Evolutionary conservation across 1,284 basidiomycete species (phyloP).

Genomic region (Ceratobasidium sp.): DNA sequence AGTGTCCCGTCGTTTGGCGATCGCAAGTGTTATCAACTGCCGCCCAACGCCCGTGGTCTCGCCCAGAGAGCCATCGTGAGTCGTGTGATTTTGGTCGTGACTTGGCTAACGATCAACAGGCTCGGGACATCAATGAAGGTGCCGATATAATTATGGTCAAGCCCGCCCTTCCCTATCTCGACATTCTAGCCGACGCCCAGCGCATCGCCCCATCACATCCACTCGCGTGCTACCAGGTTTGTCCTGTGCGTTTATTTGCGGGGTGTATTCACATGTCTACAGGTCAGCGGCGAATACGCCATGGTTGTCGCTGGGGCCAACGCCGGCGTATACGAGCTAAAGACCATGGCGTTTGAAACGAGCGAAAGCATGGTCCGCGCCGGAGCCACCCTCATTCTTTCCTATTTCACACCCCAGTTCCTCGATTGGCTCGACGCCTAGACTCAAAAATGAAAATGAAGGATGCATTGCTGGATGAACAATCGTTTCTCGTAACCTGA

Average conservation of each 20-base stretch:
- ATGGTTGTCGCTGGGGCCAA: slow-evolving; percentile 95
- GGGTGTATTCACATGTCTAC: background rate
- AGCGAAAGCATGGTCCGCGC: slow-evolving; percentile 91
- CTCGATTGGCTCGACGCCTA: slow-evolving; percentile 82
- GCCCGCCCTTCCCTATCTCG: slow-evolving; percentile 94
- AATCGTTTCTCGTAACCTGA: background rate
- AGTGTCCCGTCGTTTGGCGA: slow-evolving; percentile 95
- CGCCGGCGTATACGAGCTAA: slow-evolving; percentile 92
- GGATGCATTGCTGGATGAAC: slow-evolving; percentile 33
- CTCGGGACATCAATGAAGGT: slow-evolving; percentile 91
- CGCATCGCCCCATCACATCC: slow-evolving; percentile 86
- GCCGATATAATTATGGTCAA: slow-evolving; percentile 99
- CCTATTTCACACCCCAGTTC: slow-evolving; percentile 97
- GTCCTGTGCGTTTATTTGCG: background rate
- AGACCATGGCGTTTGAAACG: slow-evolving; percentile 93
- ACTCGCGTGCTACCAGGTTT: slow-evolving; percentile 92
- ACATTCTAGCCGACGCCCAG: slow-evolving; percentile 88
- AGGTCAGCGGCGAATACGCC: slow-evolving; percentile 88
- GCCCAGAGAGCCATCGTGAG: slow-evolving; percentile 93
- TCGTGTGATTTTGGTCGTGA: slow-evolving; percentile 43
- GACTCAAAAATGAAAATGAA: slow-evolving; percentile 12
- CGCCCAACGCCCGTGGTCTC: slow-evolving; percentile 87
- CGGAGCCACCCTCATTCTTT: slow-evolving; percentile 89
- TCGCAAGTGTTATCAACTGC: slow-evolving; percentile 97
- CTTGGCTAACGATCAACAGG: slow-evolving; percentile 59